Base-by-base conservation (phyloP, 306 rosid species). In the Bauhinia variegata region DNA sequence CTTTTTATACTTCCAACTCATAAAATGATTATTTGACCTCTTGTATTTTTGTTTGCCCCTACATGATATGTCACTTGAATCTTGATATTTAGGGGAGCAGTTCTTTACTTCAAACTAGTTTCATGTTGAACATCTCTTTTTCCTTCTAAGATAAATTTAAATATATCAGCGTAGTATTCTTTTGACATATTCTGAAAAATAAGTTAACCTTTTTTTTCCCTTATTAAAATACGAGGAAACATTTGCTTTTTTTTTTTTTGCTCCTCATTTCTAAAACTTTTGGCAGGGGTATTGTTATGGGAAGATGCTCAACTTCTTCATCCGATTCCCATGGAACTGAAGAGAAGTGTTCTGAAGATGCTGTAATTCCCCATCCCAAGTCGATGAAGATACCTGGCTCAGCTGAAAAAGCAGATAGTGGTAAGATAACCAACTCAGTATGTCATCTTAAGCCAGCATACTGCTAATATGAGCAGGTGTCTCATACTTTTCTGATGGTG, bases 371-470 rank as follows among this genome's bases (percentile, higher is more conserved):
- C 65, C 75, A 65, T 67, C 71, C 75, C 54, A 85, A 85, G 79
- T 77, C 62, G 60, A 60, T 60, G 30, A 23, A 23, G 28, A 50
- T 81, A 32, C 74, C 61, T 60, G 73, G 79, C 60, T 75, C 75
- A 52, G 75, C 75, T 59, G 84, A 79, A 62, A 84, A 68, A 76
- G 65, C 88, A 52, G 78, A 77, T 60, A 68, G 52, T 67, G 86
- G 95, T 87, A 75, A 80, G 86, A 77, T 71, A 42, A 54, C 47
- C 70, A 43, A 54, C 60, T 65, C 57, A 54, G 30, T 54, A 11
- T 80, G 34, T 51, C 37, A 52, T 73, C 65, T 54, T 52, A 74
- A 68, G 69, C 70, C 71, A 63, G 19, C 49, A 68, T 56, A 72
- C 66, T 78, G 56, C 74, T 60, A 77, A 86, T 66, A 63, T 67